phyloP scores from a whole-genome alignment of 345 rosid genomes.

The Arabis hirsuta region DNA sequence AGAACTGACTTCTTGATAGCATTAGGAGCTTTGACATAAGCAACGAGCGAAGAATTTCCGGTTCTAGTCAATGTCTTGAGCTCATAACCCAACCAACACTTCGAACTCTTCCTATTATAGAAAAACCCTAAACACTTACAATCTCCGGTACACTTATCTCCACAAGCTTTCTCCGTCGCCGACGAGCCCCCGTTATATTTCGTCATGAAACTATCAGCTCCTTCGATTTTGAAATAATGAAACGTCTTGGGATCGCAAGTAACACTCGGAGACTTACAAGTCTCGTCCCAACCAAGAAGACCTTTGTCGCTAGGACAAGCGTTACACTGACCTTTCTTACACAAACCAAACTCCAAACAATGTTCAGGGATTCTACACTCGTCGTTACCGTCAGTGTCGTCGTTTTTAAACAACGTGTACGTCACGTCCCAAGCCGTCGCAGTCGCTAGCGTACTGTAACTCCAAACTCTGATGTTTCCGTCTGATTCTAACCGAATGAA shows the following conservation, averaged over 20 bases:
- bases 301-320: slow-evolving; percentile 47
- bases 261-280: slow-evolving; percentile 42
- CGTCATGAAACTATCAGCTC: slow-evolving; percentile 57
- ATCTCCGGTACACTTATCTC: slow-evolving; percentile 53
- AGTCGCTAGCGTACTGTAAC: slow-evolving; percentile 47
- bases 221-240: slow-evolving; percentile 52
- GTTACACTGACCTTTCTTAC: slow-evolving; percentile 44
- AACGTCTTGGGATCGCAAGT: slow-evolving; percentile 33
- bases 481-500: slow-evolving; percentile 52
- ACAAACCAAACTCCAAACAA: slow-evolving; percentile 42
- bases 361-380: slow-evolving; percentile 44
- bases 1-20: slow-evolving; percentile 21
- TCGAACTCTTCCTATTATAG: slow-evolving; percentile 48
- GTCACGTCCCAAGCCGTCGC: slow-evolving; percentile 51
- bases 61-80: slow-evolving; percentile 52
- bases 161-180: slow-evolving; percentile 50
- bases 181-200: slow-evolving; percentile 53
- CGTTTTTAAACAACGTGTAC: slow-evolving; percentile 44
- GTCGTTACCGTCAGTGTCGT: slow-evolving; percentile 37
- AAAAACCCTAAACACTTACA: slow-evolving; percentile 72
- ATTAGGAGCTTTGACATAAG: slow-evolving; percentile 44
- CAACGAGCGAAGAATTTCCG: slow-evolving; percentile 36
- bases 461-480: slow-evolving; percentile 56
- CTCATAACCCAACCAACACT: slow-evolving; percentile 68
- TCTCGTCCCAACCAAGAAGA: slow-evolving; percentile 54